Evolutionary conservation across 768 basidiomycete species (phyloP), one percentile per base, ranked within the genome.

Genomic region (Fistulinella prunicolor): DNA sequence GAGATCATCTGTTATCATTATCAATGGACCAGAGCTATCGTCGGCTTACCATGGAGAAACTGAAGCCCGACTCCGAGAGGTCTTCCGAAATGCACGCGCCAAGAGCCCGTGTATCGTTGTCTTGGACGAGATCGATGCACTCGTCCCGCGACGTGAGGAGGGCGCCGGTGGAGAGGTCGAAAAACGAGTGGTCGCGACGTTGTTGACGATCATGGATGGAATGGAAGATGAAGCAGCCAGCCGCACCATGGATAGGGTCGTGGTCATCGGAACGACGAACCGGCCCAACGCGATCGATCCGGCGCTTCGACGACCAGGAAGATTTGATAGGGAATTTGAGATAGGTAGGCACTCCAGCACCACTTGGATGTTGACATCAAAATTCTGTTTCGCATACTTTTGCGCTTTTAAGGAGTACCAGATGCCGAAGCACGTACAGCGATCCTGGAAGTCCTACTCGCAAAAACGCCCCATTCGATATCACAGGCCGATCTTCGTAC

Each of bases 31-130:
- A 12, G 94, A 97, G 62, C 78, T 98, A 19, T 91, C 89, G 1
- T 93, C 91, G 17, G 92, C 94, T 1, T 98, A 92, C 61, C 96
- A 98, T 62, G 96, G 96, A 36, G 96, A 99, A 72, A 96, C 94
- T 1, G 96, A 99, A 62, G 83, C 89, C 1, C 83, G 85, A 53
- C 73, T 99, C 29, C 83, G 96, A 17, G 88, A 88, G 22, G 86
- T 98, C 4, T 99, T 98, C 64, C 79, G 77, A 35, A 85, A 92
- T 56, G 96, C 96, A 1, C 79, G 82, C 47, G 72, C 75, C 28
- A 81, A 84, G 57, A 86, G 85, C 47, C 94, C 95, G 0, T 95
- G 91, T 57, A 93, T 99, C 56, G 82, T 99, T 39, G 87, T 99
- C 21, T 70, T 99, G 28, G 96, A 99, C 57, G 96, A n/a, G n/a